A percentile compares a stretch with the other conserved stretches of the same genome.
Evolutionary conservation across 2,329 filamentous ascomycete species (phyloP).

Genomic region (Plenodomus tracheiphilus): DNA sequence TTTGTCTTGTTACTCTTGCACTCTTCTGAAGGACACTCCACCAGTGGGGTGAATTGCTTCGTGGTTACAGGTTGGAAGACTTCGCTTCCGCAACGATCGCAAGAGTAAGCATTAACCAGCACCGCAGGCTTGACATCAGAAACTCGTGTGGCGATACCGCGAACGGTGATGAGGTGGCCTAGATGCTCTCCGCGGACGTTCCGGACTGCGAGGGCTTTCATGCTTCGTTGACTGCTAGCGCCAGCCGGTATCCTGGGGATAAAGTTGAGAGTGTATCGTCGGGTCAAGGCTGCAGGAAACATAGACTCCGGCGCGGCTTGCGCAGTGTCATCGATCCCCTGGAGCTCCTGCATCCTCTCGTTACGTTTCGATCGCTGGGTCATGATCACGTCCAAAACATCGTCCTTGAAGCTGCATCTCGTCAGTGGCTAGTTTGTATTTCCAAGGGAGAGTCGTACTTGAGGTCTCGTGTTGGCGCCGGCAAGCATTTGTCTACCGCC

Average conservation of each 20-base stretch:
- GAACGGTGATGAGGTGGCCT: slow-evolving; percentile 88
- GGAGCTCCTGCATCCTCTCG: slow-evolving; percentile 63
- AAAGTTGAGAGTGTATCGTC: slow-evolving; percentile 94
- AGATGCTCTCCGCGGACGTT: slow-evolving; percentile 92
- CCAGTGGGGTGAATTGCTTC: slow-evolving; percentile 86
- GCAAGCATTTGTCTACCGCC: slow-evolving; percentile 86
- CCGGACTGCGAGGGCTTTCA: slow-evolving; percentile 80
- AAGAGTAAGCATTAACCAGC: slow-evolving; percentile 97
- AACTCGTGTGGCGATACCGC: slow-evolving; percentile 91
- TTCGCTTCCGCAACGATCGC: slow-evolving; percentile 93
- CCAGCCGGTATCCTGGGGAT: slow-evolving; percentile 80
- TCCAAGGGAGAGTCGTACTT: slow-evolving; percentile 57
- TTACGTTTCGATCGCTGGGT: slow-evolving; percentile 87
- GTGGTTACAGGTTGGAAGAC: slow-evolving; percentile 95
- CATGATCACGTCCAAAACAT: slow-evolving; percentile 96
- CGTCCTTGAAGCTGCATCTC: slow-evolving; percentile 82
- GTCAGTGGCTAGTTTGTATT: slow-evolving; percentile 21
- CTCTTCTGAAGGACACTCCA: slow-evolving; percentile 85
- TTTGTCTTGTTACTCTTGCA: slow-evolving; percentile 90
- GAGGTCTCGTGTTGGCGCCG: slow-evolving; percentile 73
- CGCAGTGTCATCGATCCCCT: slow-evolving; percentile 51
- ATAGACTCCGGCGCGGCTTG: slow-evolving; percentile 72
- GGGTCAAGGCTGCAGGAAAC: slow-evolving; percentile 89
- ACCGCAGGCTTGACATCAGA: slow-evolving; percentile 97
- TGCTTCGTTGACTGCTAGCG: slow-evolving; percentile 61